These are phyloP conservation scores for Eimeria sp. DNA, from an alignment of 169 alveolate genomes.

Conservation along the genomic window DNA sequence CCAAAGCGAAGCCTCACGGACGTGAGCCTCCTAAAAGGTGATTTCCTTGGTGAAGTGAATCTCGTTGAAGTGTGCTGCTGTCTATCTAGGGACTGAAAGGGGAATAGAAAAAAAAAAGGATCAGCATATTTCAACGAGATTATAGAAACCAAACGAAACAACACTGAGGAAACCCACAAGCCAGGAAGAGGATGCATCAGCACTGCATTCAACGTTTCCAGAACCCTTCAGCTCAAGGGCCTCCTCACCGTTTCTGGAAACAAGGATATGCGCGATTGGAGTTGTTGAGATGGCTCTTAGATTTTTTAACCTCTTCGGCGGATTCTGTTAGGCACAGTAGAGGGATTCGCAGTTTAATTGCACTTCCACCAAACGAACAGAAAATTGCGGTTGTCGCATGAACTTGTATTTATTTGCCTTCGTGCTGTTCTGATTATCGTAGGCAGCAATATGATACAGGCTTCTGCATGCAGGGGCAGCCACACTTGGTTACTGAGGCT, in stretches of 20 bases:
- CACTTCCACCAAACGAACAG: not conserved
- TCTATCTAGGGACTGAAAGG: not conserved
- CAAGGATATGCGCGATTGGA: slow-evolving; percentile 38
- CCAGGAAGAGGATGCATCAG: not conserved
- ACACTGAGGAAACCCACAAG: not conserved
- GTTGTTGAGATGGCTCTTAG: not conserved
- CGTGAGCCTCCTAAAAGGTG: not conserved
- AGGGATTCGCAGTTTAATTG: no score
- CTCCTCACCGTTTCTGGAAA: slow-evolving; percentile 65
- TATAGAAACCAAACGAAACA: not conserved
- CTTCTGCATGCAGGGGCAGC: not conserved
- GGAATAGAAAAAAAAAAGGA: not conserved
- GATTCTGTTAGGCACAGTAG: not conserved
- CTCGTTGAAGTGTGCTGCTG: not conserved
- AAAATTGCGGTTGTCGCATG: not conserved
- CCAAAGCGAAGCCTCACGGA: not conserved
- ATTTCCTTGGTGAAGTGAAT: not conserved
- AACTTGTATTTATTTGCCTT: not conserved
- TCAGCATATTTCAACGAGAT: not conserved
- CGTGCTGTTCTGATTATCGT: not conserved
- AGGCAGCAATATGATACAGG: not conserved
- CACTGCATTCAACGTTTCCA: not conserved
- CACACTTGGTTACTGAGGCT: not conserved
- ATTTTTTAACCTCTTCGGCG: not conserved
- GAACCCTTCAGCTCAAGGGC: not conserved